Evolutionary conservation across 2,329 filamentous ascomycete species (phyloP), one percentile per base, ranked within the genome.

Genomic region (Pseudomassariella vexata): DNA sequence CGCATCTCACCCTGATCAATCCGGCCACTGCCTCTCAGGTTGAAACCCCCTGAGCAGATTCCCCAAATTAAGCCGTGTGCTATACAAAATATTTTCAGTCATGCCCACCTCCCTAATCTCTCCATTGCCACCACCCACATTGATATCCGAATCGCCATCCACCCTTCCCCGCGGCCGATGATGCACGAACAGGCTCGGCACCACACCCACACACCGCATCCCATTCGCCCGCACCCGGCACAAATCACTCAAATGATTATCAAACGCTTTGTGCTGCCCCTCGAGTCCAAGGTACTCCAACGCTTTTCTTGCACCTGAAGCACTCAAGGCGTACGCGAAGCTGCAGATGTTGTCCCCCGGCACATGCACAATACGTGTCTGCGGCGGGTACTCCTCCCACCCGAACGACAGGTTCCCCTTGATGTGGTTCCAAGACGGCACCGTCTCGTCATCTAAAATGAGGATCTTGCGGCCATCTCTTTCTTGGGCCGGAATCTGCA

Each of bases 341-440:
- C 56, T 56, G 46, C 62, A 66, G 22, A 62, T 51, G 19, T 53
- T 56, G 14, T 53, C 55, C 6, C 50, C 50, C 3, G 53, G 54
- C 7, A 55, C 37, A 35, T 58, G 54, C 6, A 60, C 52, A n/a
- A 59, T 53, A 16, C 60, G 55, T 8, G 59, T 62, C 31, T 53
- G 52, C 23, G 38, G 39, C 9, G 56, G 46, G 34, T 50, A 50
- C 3, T 42, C 35, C 4, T 37, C 32, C 43, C 44, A 47, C 28
- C 37, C 42, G 34, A 51, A 52, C 15, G 44, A 41, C 15, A 46
- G 41, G 32, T 52, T 46, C 21, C 41, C 46, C 10, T 45, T 45
- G 21, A 56, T 34, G 22, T 49, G 41, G 20, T 37, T 37, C 11
- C 32, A 37, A 11, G 47, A 39, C 9, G 51, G 48, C 3, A 52